These are phyloP conservation scores for Anisogramma anomala DNA, from an alignment of 2,329 filamentous ascomycete genomes.

Conservation along the genomic window DNA sequence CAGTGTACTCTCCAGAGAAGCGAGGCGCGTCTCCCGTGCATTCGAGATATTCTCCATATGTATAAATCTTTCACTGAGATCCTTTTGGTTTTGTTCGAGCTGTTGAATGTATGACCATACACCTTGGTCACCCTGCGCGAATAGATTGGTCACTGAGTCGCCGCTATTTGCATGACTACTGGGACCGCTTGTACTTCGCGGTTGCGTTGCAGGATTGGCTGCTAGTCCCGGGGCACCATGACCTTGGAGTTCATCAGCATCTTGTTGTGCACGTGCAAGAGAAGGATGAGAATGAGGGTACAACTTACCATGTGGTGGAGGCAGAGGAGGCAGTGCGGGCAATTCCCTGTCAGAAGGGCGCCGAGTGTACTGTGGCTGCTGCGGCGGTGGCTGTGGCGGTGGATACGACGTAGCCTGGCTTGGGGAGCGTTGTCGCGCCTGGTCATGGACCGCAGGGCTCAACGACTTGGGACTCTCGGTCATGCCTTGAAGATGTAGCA, in stretches of 20 bases:
- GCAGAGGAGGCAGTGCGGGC: slow-evolving; percentile 33
- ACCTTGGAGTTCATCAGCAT: slow-evolving; percentile 5
- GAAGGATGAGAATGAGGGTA: slow-evolving; percentile 32
- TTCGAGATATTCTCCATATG: slow-evolving; percentile 4
- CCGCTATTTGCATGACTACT: slow-evolving; percentile 30
- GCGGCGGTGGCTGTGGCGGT: slow-evolving; percentile 44
- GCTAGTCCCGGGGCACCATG: slow-evolving; percentile 3
- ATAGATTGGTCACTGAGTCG: slow-evolving; percentile 56
- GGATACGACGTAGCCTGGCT: slow-evolving; percentile 54
- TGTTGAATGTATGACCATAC: slow-evolving; percentile 63
- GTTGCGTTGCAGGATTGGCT: slow-evolving; percentile 16
- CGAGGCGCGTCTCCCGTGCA: slow-evolving; percentile 3
- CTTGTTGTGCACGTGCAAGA: slow-evolving; percentile 18
- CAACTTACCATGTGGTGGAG: slow-evolving; percentile 28
- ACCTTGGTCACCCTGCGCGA: slow-evolving; percentile 48
- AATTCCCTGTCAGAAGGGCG: slow-evolving; percentile 44
- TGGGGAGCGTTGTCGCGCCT: slow-evolving; percentile 51
- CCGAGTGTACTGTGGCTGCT: slow-evolving; percentile 43
- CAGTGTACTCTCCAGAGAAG: slow-evolving; percentile 3
- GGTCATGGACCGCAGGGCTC: slow-evolving; percentile 50
- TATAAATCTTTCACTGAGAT: slow-evolving; percentile 32
- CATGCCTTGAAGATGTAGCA: slow-evolving; percentile 62
- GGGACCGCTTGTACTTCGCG: slow-evolving; percentile 35
- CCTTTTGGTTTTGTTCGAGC: slow-evolving; percentile 49
- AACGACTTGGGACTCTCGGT: slow-evolving; percentile 82